Conservation (phyloP, 2,329 filamentous ascomycete species). For the Salinomyces thailandicus region DNA sequence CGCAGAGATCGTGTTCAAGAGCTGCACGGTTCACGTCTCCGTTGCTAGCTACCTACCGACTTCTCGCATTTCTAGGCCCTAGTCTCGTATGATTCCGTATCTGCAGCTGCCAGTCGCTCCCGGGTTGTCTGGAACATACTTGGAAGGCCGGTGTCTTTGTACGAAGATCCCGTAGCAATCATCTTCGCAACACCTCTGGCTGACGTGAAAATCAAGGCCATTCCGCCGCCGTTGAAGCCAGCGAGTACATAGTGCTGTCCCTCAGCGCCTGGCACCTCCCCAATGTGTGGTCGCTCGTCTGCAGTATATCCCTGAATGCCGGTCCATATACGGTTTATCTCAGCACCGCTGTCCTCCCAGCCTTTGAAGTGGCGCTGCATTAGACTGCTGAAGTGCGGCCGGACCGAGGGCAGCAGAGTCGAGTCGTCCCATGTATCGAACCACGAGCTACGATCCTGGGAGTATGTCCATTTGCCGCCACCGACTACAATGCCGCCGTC, state of each 20-base stretch:
- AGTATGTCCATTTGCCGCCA: conserved; percentile 31
- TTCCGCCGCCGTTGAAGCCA: conserved; percentile 33
- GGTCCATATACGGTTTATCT: conserved; percentile 33
- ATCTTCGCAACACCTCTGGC: conserved; percentile 35
- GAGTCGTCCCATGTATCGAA: conserved; percentile 39
- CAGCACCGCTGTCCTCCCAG: conserved; percentile 37
- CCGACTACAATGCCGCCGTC: conserved; percentile 39
- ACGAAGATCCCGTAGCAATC: conserved; percentile 17
- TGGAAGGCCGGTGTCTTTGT: conserved; percentile 7
- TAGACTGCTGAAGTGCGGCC: conserved; percentile 38
- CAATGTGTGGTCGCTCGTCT: conserved; percentile 16
- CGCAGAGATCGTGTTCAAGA: too few relatives aligned
- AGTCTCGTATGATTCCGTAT: too few relatives aligned
- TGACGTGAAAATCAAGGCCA: conserved; percentile 36
- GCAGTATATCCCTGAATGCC: conserved; percentile 27
- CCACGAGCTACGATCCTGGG: conserved; percentile 31
- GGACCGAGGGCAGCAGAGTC: conserved; percentile 33
- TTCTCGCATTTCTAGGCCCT: too few relatives aligned
- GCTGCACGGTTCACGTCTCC: too few relatives aligned
- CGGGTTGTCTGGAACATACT: conserved; percentile 3
- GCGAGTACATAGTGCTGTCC: conserved; percentile 14
- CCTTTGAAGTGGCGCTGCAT: conserved; percentile 41
- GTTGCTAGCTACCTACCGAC: too few relatives aligned
- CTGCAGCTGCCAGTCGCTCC: too few relatives aligned
- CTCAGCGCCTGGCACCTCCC: conserved; percentile 12